These are phyloP conservation scores for Erucastrum elatum DNA, from an alignment of 345 rosid species.

Conservation along the genomic window DNA sequence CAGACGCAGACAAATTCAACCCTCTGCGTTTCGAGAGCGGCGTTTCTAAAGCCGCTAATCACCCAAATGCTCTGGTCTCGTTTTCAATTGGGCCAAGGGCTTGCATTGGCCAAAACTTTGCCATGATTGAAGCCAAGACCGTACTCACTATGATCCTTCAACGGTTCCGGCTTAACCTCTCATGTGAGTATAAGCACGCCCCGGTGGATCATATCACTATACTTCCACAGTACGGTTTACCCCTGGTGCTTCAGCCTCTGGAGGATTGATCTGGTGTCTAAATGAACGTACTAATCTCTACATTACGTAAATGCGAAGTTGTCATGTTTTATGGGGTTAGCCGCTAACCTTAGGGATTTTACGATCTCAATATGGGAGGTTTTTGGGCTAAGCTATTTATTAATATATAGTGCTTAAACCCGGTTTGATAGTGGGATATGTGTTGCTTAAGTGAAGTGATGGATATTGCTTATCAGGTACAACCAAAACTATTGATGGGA, in stretches of 20 bases:
- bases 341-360: no score
- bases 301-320: no score
- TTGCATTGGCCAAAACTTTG: constrained; percentile 65
- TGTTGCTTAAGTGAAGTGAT: no score
- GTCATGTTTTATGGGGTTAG: no score
- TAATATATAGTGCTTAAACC: no score
- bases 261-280: background rate
- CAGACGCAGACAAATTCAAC: constrained; percentile 59
- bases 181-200: constrained; percentile 47
- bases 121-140: constrained; percentile 22
- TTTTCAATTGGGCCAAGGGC: constrained; percentile 59
- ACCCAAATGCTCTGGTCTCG: constrained; percentile 52
- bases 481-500: no score
- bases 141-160: constrained; percentile 50
- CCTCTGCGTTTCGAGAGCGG: constrained; percentile 52
- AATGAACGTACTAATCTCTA: no score
- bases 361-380: no score
- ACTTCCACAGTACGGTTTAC: constrained; percentile 44
- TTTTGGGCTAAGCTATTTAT: no score
- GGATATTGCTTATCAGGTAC: no score
- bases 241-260: constrained; percentile 40
- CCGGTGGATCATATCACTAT: constrained; percentile 41
- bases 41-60: constrained; percentile 42
- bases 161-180: constrained; percentile 40
- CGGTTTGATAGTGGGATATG: no score